Conservation (phyloP, 2,329 filamentous ascomycete species). For the Fusarium bulbicola region DNA sequence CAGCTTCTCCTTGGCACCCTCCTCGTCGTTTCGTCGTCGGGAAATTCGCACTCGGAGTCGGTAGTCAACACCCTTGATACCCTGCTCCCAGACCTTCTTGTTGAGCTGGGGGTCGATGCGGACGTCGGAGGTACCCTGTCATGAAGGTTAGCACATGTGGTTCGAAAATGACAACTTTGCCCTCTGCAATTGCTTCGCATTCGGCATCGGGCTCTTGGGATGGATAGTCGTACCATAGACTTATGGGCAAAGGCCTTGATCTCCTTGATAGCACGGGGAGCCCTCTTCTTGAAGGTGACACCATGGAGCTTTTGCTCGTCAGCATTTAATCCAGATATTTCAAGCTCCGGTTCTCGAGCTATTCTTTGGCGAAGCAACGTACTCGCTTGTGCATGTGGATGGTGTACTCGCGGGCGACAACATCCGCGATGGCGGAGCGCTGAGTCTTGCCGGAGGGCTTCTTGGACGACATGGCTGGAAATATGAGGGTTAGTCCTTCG, state of each 20-base stretch:
- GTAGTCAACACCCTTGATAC: slow-evolving; percentile 98
- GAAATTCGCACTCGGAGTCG: slow-evolving; percentile 98
- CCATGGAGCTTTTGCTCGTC: slow-evolving; percentile 79
- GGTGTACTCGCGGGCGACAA: slow-evolving; percentile 99
- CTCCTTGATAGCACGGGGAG: slow-evolving; percentile 99
- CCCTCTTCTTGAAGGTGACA: slow-evolving; percentile 99
- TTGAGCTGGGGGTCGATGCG: slow-evolving; percentile 98
- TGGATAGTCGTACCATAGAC: slow-evolving; percentile 83
- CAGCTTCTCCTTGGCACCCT: slow-evolving; percentile 99
- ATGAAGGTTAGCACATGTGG: slow-evolving; percentile 29
- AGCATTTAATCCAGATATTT: slow-evolving; percentile 20
- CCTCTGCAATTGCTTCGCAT: slow-evolving; percentile 14
- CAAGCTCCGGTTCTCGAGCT: slow-evolving; percentile 21
- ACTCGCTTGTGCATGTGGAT: slow-evolving; percentile 99
- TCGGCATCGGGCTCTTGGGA: slow-evolving; percentile 11
- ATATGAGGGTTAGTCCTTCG: slow-evolving; percentile 42
- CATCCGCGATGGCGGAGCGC: slow-evolving; percentile 98
- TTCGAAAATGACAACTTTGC: slow-evolving; percentile 6
- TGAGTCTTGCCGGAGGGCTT: slow-evolving; percentile 55
- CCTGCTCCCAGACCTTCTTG: slow-evolving; percentile 99
- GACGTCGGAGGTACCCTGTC: slow-evolving; percentile 93
- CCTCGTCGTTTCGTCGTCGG: slow-evolving; percentile 99
- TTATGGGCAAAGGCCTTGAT: slow-evolving; percentile 92
- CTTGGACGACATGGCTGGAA: slow-evolving; percentile 56
- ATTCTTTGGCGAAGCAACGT: slow-evolving; percentile 39